Evolutionary conservation across 2,329 filamentous ascomycete species (phyloP).

Genomic region (Colletotrichum salicis): DNA sequence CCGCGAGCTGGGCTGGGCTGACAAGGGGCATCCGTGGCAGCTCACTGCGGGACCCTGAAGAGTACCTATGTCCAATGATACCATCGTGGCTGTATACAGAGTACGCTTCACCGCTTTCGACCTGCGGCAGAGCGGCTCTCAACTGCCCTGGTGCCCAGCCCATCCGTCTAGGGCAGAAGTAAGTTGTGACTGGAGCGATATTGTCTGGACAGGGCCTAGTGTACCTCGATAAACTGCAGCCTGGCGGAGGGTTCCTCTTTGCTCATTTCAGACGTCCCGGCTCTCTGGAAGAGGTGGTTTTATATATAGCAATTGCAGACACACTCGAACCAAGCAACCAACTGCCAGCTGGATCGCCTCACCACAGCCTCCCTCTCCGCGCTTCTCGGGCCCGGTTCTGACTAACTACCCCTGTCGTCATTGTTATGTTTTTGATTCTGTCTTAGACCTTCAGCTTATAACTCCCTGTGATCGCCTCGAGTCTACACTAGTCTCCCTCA

Average conservation of each 20-base stretch:
- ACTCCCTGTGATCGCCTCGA: constrained; percentile 15
- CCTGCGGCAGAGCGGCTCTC: constrained; percentile 11
- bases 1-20: constrained; percentile 18
- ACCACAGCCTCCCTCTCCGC: constrained; percentile 32
- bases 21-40: constrained; percentile 2
- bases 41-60: constrained; percentile 12
- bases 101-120: constrained; percentile 29
- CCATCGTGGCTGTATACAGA: constrained; percentile 25
- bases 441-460: constrained; percentile 27
- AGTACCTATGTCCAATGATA: constrained; percentile 21
- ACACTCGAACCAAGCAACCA: constrained; percentile 4
- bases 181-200: constrained; percentile 6
- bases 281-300: constrained; percentile 26
- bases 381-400: constrained; percentile 25
- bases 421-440: constrained; percentile 8
- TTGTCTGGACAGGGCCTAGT: constrained; percentile 16
- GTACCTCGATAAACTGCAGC: constrained; percentile 27
- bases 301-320: constrained; percentile 34
- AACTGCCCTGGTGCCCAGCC: constrained; percentile 4
- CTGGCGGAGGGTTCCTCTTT: constrained; percentile 14
- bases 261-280: constrained; percentile 14
- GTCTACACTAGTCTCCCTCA: constrained; percentile 7
- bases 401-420: constrained; percentile 14
- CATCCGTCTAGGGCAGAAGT: constrained; percentile 2
- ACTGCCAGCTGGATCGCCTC: constrained; percentile 27